Percentiles rank a stretch among this genome's conserved stretches.
Conservation (phyloP, 352 stramenopile genomes). For the Phytophthora pisi region DNA sequence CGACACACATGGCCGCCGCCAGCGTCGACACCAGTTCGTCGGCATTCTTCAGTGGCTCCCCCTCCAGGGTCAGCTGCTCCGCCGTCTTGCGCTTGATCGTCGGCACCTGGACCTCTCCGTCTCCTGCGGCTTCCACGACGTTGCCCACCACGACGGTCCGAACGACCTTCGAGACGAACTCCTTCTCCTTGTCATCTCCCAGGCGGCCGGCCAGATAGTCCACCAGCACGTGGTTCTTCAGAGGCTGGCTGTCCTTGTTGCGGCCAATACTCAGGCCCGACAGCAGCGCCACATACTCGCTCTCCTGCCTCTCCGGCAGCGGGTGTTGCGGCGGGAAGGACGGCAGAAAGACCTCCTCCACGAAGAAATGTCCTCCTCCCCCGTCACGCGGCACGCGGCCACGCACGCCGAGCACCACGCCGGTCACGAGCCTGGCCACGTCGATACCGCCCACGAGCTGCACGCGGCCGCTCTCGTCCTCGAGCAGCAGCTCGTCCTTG, state of each 20-base stretch:
- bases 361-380: constrained; percentile 53
- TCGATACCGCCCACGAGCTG: constrained; percentile 66
- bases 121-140: constrained; percentile 28
- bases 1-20: constrained; percentile 85
- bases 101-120: constrained; percentile 30
- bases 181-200: constrained; percentile 54
- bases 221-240: constrained; percentile 69
- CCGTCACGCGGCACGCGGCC: constrained; percentile 53
- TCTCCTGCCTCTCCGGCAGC: constrained; percentile 52
- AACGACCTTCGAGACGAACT: constrained; percentile 74
- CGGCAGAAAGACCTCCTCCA: constrained; percentile 66
- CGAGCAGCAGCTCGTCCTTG: constrained; percentile 82
- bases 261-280: constrained; percentile 59
- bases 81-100: constrained; percentile 56
- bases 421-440: constrained; percentile 64
- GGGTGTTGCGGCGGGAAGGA: constrained; percentile 52
- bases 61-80: constrained; percentile 47
- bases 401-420: constrained; percentile 73
- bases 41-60: constrained; percentile 63
- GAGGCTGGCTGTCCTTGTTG: constrained; percentile 37
- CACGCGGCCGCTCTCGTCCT: constrained; percentile 90
- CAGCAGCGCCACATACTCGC: constrained; percentile 72
- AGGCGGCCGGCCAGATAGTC: constrained; percentile 81
- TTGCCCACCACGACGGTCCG: constrained; percentile 81
- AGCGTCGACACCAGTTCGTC: constrained; percentile 81